These are phyloP conservation scores for Talaromyces marneffei DNA, from an alignment of 2,329 filamentous ascomycete species.

Conservation along the genomic window DNA sequence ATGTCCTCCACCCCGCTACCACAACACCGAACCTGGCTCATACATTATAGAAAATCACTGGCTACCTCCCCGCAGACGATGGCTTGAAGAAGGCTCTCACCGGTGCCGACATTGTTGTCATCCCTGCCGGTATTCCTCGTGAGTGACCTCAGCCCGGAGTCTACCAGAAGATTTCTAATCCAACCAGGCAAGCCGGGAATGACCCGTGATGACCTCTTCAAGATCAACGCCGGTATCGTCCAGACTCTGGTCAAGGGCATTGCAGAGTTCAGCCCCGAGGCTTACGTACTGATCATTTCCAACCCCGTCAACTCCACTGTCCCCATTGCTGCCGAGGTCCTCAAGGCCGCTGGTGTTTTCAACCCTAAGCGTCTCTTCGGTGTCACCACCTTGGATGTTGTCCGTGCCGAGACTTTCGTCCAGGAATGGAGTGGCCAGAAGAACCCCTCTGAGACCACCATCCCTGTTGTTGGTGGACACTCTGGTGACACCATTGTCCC, in stretches of 20 bases:
- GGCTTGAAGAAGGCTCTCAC: conserved; percentile 84
- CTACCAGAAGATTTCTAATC: conserved; percentile 18
- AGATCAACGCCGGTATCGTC: conserved; percentile 98
- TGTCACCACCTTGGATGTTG: conserved; percentile 97
- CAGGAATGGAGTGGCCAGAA: conserved; percentile 76
- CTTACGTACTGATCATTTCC: conserved; percentile 93
- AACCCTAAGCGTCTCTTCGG: conserved; percentile 94
- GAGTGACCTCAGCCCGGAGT: conserved; percentile 37
- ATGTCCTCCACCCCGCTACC: conserved; percentile 39
- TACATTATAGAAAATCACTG: conserved; percentile 65
- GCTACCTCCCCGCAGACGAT: conserved; percentile 79
- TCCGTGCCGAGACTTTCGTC: conserved; percentile 95
- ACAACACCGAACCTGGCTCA: conserved; percentile 22
- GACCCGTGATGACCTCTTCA: conserved; percentile 99
- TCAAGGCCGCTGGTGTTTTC: conserved; percentile 90
- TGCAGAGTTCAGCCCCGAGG: conserved; percentile 84
- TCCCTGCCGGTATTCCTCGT: conserved; percentile 97
- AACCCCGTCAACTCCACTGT: conserved; percentile 99
- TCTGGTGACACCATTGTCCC: conserved; percentile 98
- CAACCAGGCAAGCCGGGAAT: conserved; percentile 89
- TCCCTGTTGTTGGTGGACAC: conserved; percentile 94
- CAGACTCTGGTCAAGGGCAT: conserved; percentile 85
- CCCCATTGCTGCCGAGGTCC: conserved; percentile 91
- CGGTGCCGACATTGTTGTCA: conserved; percentile 91
- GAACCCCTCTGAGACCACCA: conserved; percentile 73